phyloP scores from a whole-genome alignment of 2,329 filamentous ascomycete genomes.

The Akanthomyces muscarius region DNA sequence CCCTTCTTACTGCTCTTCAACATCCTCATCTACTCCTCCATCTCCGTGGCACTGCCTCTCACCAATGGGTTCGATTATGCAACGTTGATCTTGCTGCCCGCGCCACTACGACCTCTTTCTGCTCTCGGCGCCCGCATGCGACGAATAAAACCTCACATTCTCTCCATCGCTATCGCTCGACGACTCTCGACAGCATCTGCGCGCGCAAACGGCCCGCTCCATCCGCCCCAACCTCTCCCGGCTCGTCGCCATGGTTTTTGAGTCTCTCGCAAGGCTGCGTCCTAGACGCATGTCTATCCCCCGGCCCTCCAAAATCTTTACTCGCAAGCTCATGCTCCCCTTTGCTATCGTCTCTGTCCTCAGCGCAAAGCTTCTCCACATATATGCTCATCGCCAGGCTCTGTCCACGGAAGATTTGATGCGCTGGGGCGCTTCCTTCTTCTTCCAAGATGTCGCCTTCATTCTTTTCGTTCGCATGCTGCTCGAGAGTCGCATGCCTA shows the following conservation, averaged over 20 bases:
- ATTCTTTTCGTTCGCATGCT: conserved; percentile 13
- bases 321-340: conserved; percentile 15
- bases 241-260: conserved; percentile 5
- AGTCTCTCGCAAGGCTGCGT: neutral
- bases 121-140: neutral
- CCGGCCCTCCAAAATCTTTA: conserved; percentile 16
- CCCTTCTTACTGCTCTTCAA: neutral
- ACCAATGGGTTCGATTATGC: conserved; percentile 11
- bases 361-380: conserved; percentile 15
- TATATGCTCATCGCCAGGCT: conserved; percentile 16
- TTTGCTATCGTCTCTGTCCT: conserved; percentile 14
- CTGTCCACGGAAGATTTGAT: conserved; percentile 6
- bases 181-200: neutral
- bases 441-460: conserved; percentile 17
- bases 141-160: neutral
- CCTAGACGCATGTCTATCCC: conserved; percentile 9
- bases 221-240: neutral
- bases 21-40: neutral
- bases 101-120: neutral
- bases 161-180: neutral
- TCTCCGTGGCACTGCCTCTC: neutral
- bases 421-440: conserved; percentile 14
- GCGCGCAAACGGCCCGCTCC: neutral
- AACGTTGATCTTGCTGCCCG: conserved; percentile 3
- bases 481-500: conserved; percentile 9